Conservation (phyloP, 768 basidiomycete species). For the Mycena vulgaris region DNA sequence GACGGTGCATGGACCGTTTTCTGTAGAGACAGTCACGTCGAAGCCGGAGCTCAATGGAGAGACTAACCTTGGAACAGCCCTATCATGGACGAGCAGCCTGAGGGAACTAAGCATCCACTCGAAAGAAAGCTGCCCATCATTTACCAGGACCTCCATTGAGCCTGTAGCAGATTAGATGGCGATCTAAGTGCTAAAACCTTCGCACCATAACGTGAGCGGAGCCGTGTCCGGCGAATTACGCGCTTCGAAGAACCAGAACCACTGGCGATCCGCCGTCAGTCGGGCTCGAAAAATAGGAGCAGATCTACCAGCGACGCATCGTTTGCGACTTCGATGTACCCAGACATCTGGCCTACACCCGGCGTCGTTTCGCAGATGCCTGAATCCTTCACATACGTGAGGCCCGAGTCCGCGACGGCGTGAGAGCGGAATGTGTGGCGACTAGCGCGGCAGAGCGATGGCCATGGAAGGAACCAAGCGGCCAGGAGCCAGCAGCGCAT, state of each 20-base stretch:
- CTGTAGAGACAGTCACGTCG: constrained; percentile 25
- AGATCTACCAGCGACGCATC: constrained; percentile 70
- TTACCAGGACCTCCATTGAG: background rate
- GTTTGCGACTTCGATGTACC: constrained; percentile 70
- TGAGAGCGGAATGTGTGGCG: constrained; percentile 4
- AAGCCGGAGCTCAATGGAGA: background rate
- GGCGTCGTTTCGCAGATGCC: constrained; percentile 79
- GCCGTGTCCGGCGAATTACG: constrained; percentile 61
- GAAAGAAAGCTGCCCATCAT: background rate
- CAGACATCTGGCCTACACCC: constrained; percentile 71
- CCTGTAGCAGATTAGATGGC: background rate
- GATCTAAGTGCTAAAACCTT: background rate
- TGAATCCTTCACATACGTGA: constrained; percentile 65
- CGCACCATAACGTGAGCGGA: constrained; percentile 65
- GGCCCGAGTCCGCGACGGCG: background rate
- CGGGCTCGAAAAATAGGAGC: constrained; percentile 15
- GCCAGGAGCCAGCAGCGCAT: constrained; percentile 6
- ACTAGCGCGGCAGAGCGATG: background rate
- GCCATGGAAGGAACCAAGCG: background rate
- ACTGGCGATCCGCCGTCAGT: constrained; percentile 44
- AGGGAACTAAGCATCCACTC: background rate
- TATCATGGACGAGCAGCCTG: background rate
- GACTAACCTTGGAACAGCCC: background rate
- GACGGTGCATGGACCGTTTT: constrained; percentile 63
- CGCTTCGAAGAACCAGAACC: constrained; percentile 70